These are phyloP conservation scores for Boletus rubroflammeus DNA, from an alignment of 768 basidiomycete species.

Conservation along the genomic window DNA sequence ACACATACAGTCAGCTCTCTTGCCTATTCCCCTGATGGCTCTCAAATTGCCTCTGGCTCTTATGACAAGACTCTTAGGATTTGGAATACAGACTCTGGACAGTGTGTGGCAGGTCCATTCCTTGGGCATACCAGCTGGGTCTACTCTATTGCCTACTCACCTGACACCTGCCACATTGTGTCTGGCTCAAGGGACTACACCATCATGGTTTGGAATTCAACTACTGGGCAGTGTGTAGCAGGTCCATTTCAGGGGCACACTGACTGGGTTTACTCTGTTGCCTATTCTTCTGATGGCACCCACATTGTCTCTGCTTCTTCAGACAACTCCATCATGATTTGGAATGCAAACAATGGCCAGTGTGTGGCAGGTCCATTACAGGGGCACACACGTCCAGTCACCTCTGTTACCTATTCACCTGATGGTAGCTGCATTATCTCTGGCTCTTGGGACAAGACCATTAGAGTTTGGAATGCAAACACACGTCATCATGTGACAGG, in stretches of 20 bases:
- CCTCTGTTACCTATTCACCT: conserved; percentile 13
- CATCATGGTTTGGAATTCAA: conserved; percentile 21
- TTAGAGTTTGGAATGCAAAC: conserved; percentile 18
- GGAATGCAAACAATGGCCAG: conserved; percentile 14
- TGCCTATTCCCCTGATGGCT: conserved; percentile 15
- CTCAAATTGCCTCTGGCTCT: conserved; percentile 12
- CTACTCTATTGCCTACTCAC: conserved; percentile 20
- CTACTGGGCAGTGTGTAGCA: conserved; percentile 7
- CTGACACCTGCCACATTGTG: conserved; percentile 16
- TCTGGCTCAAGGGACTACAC: conserved; percentile 15
- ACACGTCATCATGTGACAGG: background rate
- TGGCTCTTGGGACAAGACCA: conserved; percentile 13
- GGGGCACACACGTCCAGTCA: conserved; percentile 13
- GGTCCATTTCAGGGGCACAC: conserved; percentile 8
- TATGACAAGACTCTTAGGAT: conserved; percentile 3
- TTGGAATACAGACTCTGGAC: conserved; percentile 15
- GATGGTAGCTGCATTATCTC: conserved; percentile 15
- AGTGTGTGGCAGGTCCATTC: conserved; percentile 16
- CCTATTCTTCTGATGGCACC: conserved; percentile 24
- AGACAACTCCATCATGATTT: conserved; percentile 20
- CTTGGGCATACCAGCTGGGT: conserved; percentile 1
- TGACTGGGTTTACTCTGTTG: conserved; percentile 12
- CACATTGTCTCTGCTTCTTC: conserved; percentile 24
- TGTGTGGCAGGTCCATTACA: conserved; percentile 14
- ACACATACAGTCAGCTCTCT: background rate